Evolutionary conservation across 2,329 filamentous ascomycete species (phyloP).

Genomic region (Westerdykella sp.): DNA sequence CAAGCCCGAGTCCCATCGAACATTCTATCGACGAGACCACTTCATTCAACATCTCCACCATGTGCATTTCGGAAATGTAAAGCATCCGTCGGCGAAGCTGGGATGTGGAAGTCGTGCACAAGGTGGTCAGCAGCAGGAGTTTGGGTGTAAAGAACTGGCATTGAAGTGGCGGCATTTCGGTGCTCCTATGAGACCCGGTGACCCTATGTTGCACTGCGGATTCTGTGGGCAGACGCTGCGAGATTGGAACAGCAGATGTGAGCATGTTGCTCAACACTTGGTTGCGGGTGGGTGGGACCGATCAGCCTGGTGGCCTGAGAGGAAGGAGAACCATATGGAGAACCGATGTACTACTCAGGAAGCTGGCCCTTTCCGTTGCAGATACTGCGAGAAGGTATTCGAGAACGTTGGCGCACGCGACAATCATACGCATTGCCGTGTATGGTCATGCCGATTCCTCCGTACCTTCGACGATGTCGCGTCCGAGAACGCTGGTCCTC

Average conservation of each 20-base stretch:
- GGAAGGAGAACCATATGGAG: conserved; percentile 28
- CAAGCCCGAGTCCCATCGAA: conserved; percentile 32
- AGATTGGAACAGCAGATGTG: conserved; percentile 28
- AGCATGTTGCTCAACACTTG: conserved; percentile 31
- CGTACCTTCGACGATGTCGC: conserved; percentile 30
- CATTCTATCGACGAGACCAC: conserved; percentile 33
- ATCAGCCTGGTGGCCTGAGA: conserved; percentile 29
- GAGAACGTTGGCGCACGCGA: conserved; percentile 26
- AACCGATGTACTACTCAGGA: conserved; percentile 25
- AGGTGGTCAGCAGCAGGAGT: conserved; percentile 24
- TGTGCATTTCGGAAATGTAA: conserved; percentile 30
- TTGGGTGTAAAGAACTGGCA: conserved; percentile 32
- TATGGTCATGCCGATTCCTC: conserved; percentile 33
- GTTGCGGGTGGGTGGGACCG: conserved; percentile 23
- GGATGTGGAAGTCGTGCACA: conserved; percentile 29
- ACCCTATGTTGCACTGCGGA: conserved; percentile 33
- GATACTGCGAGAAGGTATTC: conserved; percentile 31
- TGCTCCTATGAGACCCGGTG: conserved; percentile 29
- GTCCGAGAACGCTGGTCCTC: conserved; percentile 27
- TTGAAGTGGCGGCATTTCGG: conserved; percentile 32
- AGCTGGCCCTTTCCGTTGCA: conserved; percentile 29
- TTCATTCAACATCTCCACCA: conserved; percentile 33
- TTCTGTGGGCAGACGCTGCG: conserved; percentile 30
- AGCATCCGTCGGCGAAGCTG: conserved; percentile 29
- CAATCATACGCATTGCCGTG: conserved; percentile 29